These are phyloP conservation scores for Drechslerella coelobrocha DNA, from an alignment of 2,329 filamentous ascomycete genomes.

Conservation along the genomic window DNA sequence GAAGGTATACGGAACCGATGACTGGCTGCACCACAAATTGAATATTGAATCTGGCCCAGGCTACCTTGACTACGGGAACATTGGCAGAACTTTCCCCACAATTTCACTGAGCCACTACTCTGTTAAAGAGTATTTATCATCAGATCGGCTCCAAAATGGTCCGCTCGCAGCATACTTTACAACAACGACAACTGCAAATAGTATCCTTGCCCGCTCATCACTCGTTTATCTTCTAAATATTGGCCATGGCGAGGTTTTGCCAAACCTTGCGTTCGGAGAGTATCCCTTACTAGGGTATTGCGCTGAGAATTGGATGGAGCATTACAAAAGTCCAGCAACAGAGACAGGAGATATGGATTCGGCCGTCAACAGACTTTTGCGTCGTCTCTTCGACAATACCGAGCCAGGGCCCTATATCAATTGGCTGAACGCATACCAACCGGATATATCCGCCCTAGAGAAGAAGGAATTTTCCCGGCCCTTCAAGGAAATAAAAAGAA, in stretches of 20 bases:
- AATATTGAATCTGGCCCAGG: neutral
- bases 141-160: constrained; percentile 4
- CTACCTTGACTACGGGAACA: neutral
- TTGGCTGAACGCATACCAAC: constrained; percentile 30
- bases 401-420: constrained; percentile 18
- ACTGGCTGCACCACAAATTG: constrained; percentile 21
- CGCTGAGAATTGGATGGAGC: constrained; percentile 23
- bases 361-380: neutral
- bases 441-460: constrained; percentile 6
- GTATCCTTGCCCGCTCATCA: constrained; percentile 18
- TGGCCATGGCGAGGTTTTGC: constrained; percentile 3
- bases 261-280: constrained; percentile 3
- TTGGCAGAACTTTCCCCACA: neutral
- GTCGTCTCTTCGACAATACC: constrained; percentile 10
- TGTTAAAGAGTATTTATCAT: constrained; percentile 30
- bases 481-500: neutral
- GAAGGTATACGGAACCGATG: neutral
- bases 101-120: constrained; percentile 32
- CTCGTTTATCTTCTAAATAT: constrained; percentile 22
- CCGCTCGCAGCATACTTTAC: constrained; percentile 3
- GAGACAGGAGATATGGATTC: constrained; percentile 2
- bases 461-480: neutral
- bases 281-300: constrained; percentile 35
- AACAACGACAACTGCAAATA: constrained; percentile 2
- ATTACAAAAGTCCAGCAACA: neutral